Evolutionary conservation across 495 filamentous ascomycete species (phyloP), one percentile per base, ranked within the genome.

Genomic region (Aspergillus hancockii): DNA sequence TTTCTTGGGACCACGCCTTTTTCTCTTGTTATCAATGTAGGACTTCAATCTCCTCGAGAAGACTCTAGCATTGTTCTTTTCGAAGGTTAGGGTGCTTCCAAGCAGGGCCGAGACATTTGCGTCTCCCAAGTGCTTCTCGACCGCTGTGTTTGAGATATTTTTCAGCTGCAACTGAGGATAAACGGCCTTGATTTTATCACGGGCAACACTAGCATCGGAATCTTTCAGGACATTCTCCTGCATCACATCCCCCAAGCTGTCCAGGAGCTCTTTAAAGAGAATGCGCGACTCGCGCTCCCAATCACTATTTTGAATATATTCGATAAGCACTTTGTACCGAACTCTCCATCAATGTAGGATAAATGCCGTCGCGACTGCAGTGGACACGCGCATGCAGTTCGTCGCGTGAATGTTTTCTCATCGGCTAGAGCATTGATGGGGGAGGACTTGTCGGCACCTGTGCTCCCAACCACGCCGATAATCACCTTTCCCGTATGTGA

Each of bases 341-440:
- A 61, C 2, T 74, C 66, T 19, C 83, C 77, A 22, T 81, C 45
- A n/a, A 87, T 88, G 65, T 81, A 90, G 0, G 85, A 84, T 14
- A 90, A 81, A 61, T 90, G n/a, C 87, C 0, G 82, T 89, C 0
- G 84, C 81, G 10, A 84, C 83, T 0, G 87, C 86, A 4, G 88
- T 90, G 58, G 85, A 88, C 9, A 85, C 87, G 57, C 84, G 72
- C 82, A 84, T 85, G 61, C 81, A 83, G 53, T 83, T 82, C 14
- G 81, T 84, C 16, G 81, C 74, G 5, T 83, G 73, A 22, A 82
- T 66, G 0, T 71, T 70, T 50, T 83, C 77, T 40, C 80, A 21
- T 86, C 82, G 18, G 84, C 70, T 12, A 87, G 66, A 2, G 82
- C 82, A 63, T 86, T 87, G 56, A 88, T 87, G 1, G 85, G 67